Percentiles rank a stretch among this genome's conserved stretches.
Conservation (phyloP, 305 asterid genomes). For the Fraxinus albicans region DNA sequence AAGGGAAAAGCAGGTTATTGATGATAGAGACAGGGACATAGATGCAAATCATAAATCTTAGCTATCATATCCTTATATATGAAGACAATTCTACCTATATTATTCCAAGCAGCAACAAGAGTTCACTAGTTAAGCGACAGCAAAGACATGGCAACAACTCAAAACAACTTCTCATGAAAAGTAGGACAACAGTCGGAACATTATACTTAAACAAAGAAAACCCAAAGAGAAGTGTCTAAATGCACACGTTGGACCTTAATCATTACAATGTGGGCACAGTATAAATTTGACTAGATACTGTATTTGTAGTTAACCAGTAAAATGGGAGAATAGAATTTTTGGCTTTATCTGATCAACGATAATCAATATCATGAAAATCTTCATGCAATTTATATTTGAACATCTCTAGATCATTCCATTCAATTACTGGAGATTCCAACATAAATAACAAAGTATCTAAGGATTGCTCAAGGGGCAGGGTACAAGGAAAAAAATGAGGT, state of each 20-base stretch:
- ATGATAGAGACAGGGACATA: background rate
- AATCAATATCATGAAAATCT: background rate
- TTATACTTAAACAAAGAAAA: background rate
- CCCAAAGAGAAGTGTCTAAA: background rate
- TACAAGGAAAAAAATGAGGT: background rate
- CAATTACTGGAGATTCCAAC: background rate
- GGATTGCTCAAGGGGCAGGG: background rate
- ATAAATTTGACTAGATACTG: background rate
- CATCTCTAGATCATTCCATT: conserved; percentile 3
- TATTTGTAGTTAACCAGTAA: background rate
- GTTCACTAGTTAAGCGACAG: conserved; percentile 5
- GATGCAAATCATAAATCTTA: background rate
- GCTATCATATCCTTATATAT: background rate
- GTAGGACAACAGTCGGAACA: background rate
- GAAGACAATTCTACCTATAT: background rate
- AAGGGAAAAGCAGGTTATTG: background rate
- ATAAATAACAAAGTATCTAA: background rate
- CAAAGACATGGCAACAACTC: background rate
- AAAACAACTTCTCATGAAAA: background rate
- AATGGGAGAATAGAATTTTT: background rate
- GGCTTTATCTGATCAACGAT: background rate
- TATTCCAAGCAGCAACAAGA: conserved; percentile 3
- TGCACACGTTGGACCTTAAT: background rate
- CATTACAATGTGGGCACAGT: background rate
- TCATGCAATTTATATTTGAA: background rate